phyloP scores from a whole-genome alignment of 192 early-diverging fungal genomes.

The Podochytrium sp. region DNA sequence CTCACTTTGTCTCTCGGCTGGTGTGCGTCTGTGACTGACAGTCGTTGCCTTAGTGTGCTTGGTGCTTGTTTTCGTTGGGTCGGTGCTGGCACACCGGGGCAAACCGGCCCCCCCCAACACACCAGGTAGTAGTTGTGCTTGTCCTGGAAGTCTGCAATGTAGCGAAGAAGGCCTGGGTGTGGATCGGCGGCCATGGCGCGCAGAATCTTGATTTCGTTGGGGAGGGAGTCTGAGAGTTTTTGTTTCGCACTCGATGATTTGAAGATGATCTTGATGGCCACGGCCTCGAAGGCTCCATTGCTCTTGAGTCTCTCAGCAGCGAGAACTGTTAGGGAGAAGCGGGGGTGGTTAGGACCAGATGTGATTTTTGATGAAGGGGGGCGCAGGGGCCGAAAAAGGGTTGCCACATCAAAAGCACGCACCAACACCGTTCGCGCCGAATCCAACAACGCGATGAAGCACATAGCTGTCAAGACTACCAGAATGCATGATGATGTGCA shows the following conservation, averaged over 20 bases:
- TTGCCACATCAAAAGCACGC: background rate
- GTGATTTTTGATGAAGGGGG: background rate
- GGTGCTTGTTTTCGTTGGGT: too few species aligned
- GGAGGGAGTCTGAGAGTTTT: background rate
- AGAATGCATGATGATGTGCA: background rate
- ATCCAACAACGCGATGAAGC: constrained; percentile 9
- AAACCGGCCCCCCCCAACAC: too few species aligned
- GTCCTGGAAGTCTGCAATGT: constrained; percentile 19
- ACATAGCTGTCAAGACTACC: background rate
- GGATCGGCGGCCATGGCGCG: constrained; percentile 8
- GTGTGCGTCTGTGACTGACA: too few species aligned
- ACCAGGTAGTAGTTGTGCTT: background rate
- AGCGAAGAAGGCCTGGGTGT: constrained; percentile 12
- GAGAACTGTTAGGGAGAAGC: background rate
- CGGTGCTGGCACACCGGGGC: too few species aligned
- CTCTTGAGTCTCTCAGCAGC: background rate
- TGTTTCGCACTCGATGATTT: background rate
- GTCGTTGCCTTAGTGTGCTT: too few species aligned
- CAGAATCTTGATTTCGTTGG: constrained; percentile 9
- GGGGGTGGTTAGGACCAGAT: too few species aligned
- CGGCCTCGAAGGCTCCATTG: background rate
- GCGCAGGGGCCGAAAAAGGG: background rate
- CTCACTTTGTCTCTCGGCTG: too few species aligned
- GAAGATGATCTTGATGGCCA: constrained; percentile 20
- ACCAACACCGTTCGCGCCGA: constrained; percentile 28